Base-by-base conservation (phyloP, 2,329 filamentous ascomycete genomes). In the Tolypocladium paradoxum region DNA sequence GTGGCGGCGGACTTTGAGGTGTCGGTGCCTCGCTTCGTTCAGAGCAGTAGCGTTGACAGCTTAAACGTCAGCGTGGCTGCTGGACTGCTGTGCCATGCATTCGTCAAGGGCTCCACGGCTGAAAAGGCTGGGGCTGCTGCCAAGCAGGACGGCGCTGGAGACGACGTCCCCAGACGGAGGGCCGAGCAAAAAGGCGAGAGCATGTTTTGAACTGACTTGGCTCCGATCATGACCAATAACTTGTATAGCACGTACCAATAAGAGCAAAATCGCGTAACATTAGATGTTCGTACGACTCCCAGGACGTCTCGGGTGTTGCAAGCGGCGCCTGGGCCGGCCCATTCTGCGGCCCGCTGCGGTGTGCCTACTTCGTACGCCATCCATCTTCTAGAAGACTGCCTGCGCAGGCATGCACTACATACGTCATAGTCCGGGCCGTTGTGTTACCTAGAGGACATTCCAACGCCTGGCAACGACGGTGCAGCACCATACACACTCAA, bases 31-130 rank as follows among this genome's bases (percentile, higher is more conserved):
- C 79, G 67, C 67, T 78, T 67, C 58, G 77, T 68, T 43, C 72
- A 64, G 57, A 74, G 62, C 65, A 78, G 63, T 66, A 83, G 59
- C 65, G 83, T 99, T 3, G 92, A 97, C 68, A 96, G 90, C 67
- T 71, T 99, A 66, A 97, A 99, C 65, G 93, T 97, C 38, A 90
- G 88, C 64, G 91, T 95, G 22, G 92, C 93, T 1, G 83, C 88
- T 7, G 90, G 83, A 1, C 72, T 97, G 49, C 71, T 97, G 50
- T 85, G 84, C 56, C 79, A 84, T 57, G 75, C 84, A 0, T 89
- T 93, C 63, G 65, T 88, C 62, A 77, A 71, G 62, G 67, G 54
- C 36, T 20, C 50, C 16, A 31, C 38, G n/a, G 24, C 31, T 43
- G 50, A 52, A 11, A 40, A 49, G 49, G 51, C 61, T 14, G 56